Evolutionary conservation across 768 basidiomycete species (phyloP), one percentile per base, ranked within the genome.

Genomic region (Podaxis sp.): DNA sequence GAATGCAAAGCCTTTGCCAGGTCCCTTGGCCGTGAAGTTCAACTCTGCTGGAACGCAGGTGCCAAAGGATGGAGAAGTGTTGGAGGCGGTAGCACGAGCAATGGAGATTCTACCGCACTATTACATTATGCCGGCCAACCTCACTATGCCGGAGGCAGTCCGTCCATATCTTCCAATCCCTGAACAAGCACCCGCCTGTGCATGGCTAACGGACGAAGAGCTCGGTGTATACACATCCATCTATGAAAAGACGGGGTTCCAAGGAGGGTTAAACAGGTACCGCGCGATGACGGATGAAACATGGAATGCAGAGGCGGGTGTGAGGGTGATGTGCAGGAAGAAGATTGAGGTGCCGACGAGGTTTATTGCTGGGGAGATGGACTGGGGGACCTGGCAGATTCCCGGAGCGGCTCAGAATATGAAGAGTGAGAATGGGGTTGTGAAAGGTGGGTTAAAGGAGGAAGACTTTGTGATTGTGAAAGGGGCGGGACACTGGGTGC

Each of bases 401-500:
- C 86, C 84, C 2, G 82, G 82, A 0, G 80, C 76, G 1, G 69
- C 73, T 36, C 79, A 82, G 41, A 72, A 71, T 68, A 83, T 86
- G 86, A 73, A 67, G 22, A 66, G 66, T 22, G 82, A 84, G 77
- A 60, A 33, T 25, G 36, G n/a, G 7, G 47, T 56, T 25, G 61
- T 62, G 36, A 51, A 37, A 13, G 61, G 55, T 5, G 61, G 54
- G 17, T 40, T 62, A 9, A 65, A 66, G 22, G 71, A 74, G 38
- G 77, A 81, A 37, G 77, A 81, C 37, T 76, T 85, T 36, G 77
- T 85, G n/a, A 63, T 88, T 47, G 72, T 87, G 8, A 73, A 80
- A 2, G 81, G 80, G 3, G 85, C 85, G 0, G 87, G 86, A 0
- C 87, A 87, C 70, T 87, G 86, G 86, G 83, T 82, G 17, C 85